Percentiles rank a stretch among this genome's conserved stretches.
These are phyloP conservation scores for Phytophthora meadii DNA, from an alignment of 352 stramenopile genomes.

Conservation along the genomic window DNA sequence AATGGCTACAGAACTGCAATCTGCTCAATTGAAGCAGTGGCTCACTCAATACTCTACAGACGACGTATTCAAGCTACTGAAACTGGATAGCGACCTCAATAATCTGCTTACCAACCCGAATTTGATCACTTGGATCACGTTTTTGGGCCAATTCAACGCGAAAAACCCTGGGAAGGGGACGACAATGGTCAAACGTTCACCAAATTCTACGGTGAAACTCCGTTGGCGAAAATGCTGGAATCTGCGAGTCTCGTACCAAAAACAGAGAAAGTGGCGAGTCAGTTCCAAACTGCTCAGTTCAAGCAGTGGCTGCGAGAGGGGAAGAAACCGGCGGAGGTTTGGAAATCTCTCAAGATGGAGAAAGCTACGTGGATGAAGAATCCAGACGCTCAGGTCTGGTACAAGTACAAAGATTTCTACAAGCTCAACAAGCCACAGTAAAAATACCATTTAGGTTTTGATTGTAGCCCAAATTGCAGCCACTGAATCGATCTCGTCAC, in stretches of 20 bases:
- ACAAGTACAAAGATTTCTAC: slow-evolving; percentile 4
- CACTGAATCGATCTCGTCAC: not conserved
- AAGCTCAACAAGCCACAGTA: not conserved
- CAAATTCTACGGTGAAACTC: not conserved
- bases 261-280: not conserved
- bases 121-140: not conserved
- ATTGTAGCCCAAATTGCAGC: not conserved
- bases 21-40: not conserved
- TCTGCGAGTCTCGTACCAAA: too few species aligned
- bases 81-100: not conserved
- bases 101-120: not conserved
- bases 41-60: not conserved
- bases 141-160: not conserved
- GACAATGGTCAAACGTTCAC: not conserved
- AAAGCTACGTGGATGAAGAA: not conserved
- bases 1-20: not conserved
- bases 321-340: not conserved
- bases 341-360: not conserved
- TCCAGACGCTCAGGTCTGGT: slow-evolving; percentile 2
- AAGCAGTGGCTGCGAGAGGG: not conserved
- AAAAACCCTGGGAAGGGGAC: not conserved
- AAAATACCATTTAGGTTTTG: not conserved
- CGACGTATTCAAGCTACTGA: not conserved
- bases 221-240: not conserved
- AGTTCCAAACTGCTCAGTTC: not conserved